Evolutionary conservation across 2,329 filamentous ascomycete genomes (phyloP).

Genomic region (Fusarium sp.): DNA sequence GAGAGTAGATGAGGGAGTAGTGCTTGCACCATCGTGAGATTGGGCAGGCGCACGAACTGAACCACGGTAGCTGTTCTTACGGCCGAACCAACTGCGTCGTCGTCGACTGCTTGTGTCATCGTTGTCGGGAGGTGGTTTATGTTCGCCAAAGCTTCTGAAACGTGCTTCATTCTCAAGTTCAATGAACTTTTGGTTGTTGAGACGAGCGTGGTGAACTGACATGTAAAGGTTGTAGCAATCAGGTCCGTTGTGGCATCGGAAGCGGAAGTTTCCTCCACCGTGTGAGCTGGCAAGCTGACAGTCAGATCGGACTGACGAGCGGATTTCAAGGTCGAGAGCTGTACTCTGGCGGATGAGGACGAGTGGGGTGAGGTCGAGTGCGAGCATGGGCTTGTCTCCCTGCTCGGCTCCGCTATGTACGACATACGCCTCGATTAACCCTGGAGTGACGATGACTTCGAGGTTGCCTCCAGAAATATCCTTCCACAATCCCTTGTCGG

Average conservation of each 20-base stretch:
- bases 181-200: constrained; percentile 91
- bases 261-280: constrained; percentile 82
- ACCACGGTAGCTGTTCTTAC: constrained; percentile 72
- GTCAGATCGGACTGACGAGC: constrained; percentile 80
- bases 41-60: constrained; percentile 69
- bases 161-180: constrained; percentile 71
- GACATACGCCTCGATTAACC: constrained; percentile 66
- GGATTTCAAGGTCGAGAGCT: constrained; percentile 91
- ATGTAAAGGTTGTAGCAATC: constrained; percentile 87
- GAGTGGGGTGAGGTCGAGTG: constrained; percentile 88
- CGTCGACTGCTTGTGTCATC: constrained; percentile 59
- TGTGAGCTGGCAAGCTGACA: constrained; percentile 72
- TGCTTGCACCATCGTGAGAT: constrained; percentile 79
- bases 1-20: constrained; percentile 65
- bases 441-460: constrained; percentile 65
- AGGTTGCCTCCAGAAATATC: constrained; percentile 63
- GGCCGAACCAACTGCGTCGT: constrained; percentile 67
- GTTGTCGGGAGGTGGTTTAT: constrained; percentile 58
- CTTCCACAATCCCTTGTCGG: constrained; percentile 69
- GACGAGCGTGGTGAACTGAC: constrained; percentile 86
- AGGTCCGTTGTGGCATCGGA: constrained; percentile 78
- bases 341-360: constrained; percentile 92
- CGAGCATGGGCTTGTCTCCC: constrained; percentile 62
- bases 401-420: constrained; percentile 48
- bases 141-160: constrained; percentile 76